Percentiles rank a stretch among this genome's conserved stretches.
These are phyloP conservation scores for Populus deltoides DNA, from an alignment of 345 rosid species.

Conservation along the genomic window DNA sequence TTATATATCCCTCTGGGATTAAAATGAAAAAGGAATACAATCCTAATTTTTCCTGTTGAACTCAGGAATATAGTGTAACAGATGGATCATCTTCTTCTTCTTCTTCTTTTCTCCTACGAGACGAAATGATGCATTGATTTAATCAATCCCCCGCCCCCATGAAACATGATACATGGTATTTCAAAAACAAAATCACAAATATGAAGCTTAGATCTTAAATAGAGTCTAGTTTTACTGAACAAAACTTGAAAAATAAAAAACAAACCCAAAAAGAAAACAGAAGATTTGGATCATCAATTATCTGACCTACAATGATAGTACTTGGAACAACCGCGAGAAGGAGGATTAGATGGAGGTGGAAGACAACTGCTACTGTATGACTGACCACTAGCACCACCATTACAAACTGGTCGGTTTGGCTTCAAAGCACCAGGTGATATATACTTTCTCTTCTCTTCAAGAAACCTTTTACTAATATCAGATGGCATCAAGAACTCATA, in stretches of 20 bases:
- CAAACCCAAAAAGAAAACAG: background rate
- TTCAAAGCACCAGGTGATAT: conserved; percentile 59
- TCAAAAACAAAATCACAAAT: too few relatives aligned
- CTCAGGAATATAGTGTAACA: background rate
- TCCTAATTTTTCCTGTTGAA: background rate
- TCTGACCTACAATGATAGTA: conserved; percentile 56
- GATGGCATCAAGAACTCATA: conserved; percentile 46
- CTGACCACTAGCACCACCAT: conserved; percentile 42
- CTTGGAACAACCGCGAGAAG: conserved; percentile 50
- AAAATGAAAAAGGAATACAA: background rate
- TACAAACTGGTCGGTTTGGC: conserved; percentile 58
- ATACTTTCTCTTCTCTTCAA: conserved; percentile 33
- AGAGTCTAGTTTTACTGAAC: background rate
- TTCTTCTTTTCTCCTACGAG: background rate
- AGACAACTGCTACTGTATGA: conserved; percentile 56
- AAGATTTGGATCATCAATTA: conserved; percentile 18
- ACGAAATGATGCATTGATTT: background rate
- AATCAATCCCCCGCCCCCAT: background rate
- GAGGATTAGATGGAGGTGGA: conserved; percentile 53
- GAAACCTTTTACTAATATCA: conserved; percentile 46
- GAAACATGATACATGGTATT: background rate
- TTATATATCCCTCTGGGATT: background rate
- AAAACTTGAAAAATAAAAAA: background rate
- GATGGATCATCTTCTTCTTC: background rate
- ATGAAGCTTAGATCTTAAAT: background rate